A percentile compares a stretch with the other conserved stretches of the same genome.
Evolutionary conservation across 1,284 basidiomycete species (phyloP).

Genomic region (Ceratorhiza oryzae-sativae): DNA sequence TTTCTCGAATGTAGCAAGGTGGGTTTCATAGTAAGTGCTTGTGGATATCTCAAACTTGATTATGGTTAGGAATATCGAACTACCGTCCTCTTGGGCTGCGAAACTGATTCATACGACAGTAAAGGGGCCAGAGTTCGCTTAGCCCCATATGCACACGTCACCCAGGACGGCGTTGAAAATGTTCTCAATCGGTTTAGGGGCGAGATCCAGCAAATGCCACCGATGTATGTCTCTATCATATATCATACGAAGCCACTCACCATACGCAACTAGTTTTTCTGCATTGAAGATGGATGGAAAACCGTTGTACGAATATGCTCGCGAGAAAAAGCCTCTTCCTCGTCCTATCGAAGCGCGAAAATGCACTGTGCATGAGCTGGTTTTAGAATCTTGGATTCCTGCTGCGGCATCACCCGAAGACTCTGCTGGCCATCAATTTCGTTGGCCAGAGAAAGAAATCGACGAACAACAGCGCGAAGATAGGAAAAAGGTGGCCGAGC

Average conservation of each 20-base stretch:
- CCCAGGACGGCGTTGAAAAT: conserved; percentile 74
- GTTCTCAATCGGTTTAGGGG: conserved; percentile 83
- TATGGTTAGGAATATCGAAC: conserved; percentile 84
- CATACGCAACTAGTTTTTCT: conserved; percentile 74
- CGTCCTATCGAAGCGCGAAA: conserved; percentile 90
- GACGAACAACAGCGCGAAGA: conserved; percentile 72
- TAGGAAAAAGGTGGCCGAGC: conserved; percentile 63
- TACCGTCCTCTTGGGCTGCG: conserved; percentile 89
- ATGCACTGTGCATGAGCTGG: conserved; percentile 82
- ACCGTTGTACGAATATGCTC: conserved; percentile 95
- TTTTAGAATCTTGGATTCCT: conserved; percentile 71
- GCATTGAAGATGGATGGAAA: conserved; percentile 98
- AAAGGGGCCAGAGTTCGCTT: conserved; percentile 79
- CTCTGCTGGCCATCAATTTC: conserved; percentile 59
- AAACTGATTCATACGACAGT: conserved; percentile 95
- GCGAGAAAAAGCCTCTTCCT: conserved; percentile 87
- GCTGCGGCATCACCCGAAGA: conserved; percentile 53
- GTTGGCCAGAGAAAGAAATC: conserved; percentile 76
- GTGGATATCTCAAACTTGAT: conserved; percentile 36
- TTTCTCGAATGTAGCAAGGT: conserved; percentile 95
- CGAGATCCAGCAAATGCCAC: conserved; percentile 87
- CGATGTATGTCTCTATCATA: conserved; percentile 69
- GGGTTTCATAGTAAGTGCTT: conserved; percentile 40
- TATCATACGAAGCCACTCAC: conserved; percentile 11
- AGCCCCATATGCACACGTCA: conserved; percentile 86